Conservation (phyloP, 2,329 filamentous ascomycete genomes). For the Ceratocystis cubensis region DNA sequence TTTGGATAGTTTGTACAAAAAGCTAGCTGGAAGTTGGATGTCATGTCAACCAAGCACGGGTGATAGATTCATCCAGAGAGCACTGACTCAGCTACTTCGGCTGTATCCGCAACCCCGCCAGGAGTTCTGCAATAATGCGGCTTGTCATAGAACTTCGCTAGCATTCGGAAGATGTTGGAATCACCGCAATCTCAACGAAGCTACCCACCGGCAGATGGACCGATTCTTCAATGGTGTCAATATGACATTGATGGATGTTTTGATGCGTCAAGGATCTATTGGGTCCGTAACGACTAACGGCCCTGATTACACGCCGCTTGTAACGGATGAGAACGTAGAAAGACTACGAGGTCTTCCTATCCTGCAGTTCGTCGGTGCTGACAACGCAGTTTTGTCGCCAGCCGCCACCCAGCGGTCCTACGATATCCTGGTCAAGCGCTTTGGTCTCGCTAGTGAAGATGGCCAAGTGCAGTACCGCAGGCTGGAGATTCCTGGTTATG, state of each 20-base stretch:
- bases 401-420: slow-evolving; percentile 43
- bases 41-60: slow-evolving; percentile 36
- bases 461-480: slow-evolving; percentile 37
- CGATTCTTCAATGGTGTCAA: slow-evolving; percentile 51
- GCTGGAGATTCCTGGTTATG: slow-evolving; percentile 43
- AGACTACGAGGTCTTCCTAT: slow-evolving; percentile 42
- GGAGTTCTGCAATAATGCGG: slow-evolving; percentile 49
- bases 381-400: slow-evolving; percentile 45
- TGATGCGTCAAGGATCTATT: slow-evolving; percentile 43
- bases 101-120: slow-evolving; percentile 42
- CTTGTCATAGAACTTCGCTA: slow-evolving; percentile 48
- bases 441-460: slow-evolving; percentile 30
- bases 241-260: slow-evolving; percentile 43
- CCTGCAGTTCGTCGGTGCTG: slow-evolving; percentile 42
- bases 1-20: slow-evolving; percentile 38
- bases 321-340: slow-evolving; percentile 37
- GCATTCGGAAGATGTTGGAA: slow-evolving; percentile 52
- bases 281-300: slow-evolving; percentile 42
- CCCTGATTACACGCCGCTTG: slow-evolving; percentile 36
- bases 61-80: slow-evolving; percentile 38
- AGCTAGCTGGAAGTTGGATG: slow-evolving; percentile 43
- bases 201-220: slow-evolving; percentile 49
- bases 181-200: slow-evolving; percentile 52
- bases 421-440: slow-evolving; percentile 39
- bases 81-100: slow-evolving; percentile 44